Percentiles rank a stretch among this genome's conserved stretches.
Conservation (phyloP, 164 flowering plant species). For the Hamamelis virginiana region DNA sequence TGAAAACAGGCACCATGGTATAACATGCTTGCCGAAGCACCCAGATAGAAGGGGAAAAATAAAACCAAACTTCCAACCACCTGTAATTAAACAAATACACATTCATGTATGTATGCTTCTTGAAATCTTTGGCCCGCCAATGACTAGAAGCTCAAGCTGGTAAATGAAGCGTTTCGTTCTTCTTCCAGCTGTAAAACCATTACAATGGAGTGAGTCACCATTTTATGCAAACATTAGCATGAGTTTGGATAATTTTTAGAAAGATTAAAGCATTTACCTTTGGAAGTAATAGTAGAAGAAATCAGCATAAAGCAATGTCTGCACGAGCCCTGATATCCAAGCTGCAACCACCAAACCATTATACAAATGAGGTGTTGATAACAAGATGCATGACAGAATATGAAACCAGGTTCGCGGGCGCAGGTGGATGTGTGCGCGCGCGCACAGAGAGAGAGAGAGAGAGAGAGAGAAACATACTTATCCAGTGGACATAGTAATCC, state of each 20-base stretch:
- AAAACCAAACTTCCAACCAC: neutral
- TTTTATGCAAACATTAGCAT: neutral
- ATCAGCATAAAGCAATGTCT: conserved; percentile 88
- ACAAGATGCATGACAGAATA: neutral
- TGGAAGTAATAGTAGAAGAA: conserved; percentile 93
- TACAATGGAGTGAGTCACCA: neutral
- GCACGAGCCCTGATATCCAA: conserved; percentile 87
- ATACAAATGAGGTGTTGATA: neutral
- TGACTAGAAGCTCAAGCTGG: conserved; percentile 49
- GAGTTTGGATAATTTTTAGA: neutral
- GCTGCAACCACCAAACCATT: conserved; percentile 47
- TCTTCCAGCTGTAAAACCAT: conserved; percentile 67
- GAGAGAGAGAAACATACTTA: conserved; percentile 46
- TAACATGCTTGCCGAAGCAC: neutral
- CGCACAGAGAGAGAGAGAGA: conserved; percentile 25
- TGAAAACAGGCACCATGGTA: too few species aligned
- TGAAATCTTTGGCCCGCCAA: conserved; percentile 1
- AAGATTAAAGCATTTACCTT: conserved; percentile 39
- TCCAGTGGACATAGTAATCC: conserved; percentile 83
- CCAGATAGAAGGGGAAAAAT: neutral
- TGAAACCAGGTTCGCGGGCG: neutral
- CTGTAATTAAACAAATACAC: conserved; percentile 2
- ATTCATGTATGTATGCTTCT: conserved; percentile 1
- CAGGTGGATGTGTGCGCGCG: conserved; percentile 8
- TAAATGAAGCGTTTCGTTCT: conserved; percentile 68